Conservation (phyloP, 1,139 yeast species). For the Magnusiomyces fungicola region DNA sequence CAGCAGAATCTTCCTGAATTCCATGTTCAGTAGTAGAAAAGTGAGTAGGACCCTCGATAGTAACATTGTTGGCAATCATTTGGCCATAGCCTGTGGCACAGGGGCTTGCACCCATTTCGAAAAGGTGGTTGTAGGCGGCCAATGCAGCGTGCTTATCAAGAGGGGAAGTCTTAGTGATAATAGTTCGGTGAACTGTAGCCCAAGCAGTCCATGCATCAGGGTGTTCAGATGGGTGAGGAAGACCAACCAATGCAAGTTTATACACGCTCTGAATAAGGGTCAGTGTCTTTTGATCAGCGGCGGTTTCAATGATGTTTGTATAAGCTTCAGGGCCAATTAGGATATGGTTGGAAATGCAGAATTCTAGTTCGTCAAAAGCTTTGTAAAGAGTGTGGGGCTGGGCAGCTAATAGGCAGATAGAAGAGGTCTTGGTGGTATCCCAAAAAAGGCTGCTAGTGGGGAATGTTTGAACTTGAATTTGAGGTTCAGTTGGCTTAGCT, state of each 20-base stretch:
- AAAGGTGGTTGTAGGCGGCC: constrained; percentile 26
- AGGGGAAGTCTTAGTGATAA: constrained; percentile 23
- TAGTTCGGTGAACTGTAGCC: constrained; percentile 25
- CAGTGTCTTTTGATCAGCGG: constrained; percentile 12
- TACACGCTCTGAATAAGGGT: constrained; percentile 17
- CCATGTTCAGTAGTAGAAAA: constrained; percentile 18
- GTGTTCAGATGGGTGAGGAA: constrained; percentile 26
- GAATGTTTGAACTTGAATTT: neutral
- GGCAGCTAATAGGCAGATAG: constrained; percentile 23
- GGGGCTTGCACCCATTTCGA: constrained; percentile 31
- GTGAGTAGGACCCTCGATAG: constrained; percentile 1
- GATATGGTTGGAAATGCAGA: constrained; percentile 18
- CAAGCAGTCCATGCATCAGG: constrained; percentile 26
- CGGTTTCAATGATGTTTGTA: constrained; percentile 21
- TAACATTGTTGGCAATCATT: constrained; percentile 23
- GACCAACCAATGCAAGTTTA: constrained; percentile 17
- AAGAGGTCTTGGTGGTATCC: neutral
- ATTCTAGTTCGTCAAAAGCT: constrained; percentile 21
- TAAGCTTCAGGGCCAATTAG: constrained; percentile 23
- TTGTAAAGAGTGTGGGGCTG: constrained; percentile 16
- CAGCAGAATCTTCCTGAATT: constrained; percentile 30
- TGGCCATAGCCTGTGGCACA: constrained; percentile 35
- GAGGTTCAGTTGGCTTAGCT: neutral
- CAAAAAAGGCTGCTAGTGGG: neutral
- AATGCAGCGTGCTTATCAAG: constrained; percentile 23